Evolutionary conservation across 2,329 filamentous ascomycete species (phyloP), one percentile per base, ranked within the genome.

Genomic region (Nothopassalora personata): DNA sequence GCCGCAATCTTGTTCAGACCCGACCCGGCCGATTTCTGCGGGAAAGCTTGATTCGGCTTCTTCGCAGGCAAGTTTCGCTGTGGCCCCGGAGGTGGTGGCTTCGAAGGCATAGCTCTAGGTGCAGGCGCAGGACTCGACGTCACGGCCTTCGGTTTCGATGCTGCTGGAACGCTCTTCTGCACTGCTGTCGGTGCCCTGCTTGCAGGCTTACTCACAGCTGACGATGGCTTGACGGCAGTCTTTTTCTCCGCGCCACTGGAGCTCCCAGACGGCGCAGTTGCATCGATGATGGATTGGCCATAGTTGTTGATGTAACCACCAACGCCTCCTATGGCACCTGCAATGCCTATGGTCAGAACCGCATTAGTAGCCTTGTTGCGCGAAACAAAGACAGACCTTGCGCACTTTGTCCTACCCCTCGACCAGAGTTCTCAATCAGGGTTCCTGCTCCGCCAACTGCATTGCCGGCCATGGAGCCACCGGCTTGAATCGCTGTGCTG

Each of bases 391-490:
- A 65, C 60, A 48, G 56, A 66, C 64, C 62, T 60, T 61, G 62
- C 60, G 61, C 59, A 73, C 72, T 70, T 64, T 71, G 65, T 53
- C 71, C 71, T 34, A 74, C 64, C 18, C 66, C 60, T 45, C 68
- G 65, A 45, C 72, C 72, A 11, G 66, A 61, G 46, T 65, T 70
- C 57, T 73, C 71, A 28, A 74, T 70, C 54, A 72, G 45, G 28
- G 58, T 65, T 15, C 72, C 72, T 13, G 70, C 69, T 30, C 71
- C 70, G 36, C 70, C 70, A 4, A 75, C 73, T n/a, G 71, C 67
- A 57, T 73, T 73, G 31, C 73, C 73, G 6, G 73, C 73, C 34
- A 74, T 54, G n/a, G 64, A 72, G 34, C 72, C 73, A 27, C 70
- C 72, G 13, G 71, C 71, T 58, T 73, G 69, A 27, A 75, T 67